These are phyloP conservation scores for Cinnamomum chago DNA, from an alignment of 164 flowering plant species.

Conservation along the genomic window DNA sequence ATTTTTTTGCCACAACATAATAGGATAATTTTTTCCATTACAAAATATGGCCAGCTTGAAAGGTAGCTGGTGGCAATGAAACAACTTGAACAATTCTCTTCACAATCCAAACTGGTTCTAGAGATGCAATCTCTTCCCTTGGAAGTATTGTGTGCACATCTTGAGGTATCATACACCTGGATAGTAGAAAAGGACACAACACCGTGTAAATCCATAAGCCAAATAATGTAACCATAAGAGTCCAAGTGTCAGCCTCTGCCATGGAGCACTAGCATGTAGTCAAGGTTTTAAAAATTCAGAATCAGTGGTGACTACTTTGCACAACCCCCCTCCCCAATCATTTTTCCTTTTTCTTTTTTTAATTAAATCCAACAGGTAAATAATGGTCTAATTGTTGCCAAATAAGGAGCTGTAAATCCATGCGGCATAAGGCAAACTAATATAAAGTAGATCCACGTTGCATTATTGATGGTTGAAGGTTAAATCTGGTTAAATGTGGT, in stretches of 20 bases:
- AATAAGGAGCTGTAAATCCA: no score
- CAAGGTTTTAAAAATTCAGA: no score
- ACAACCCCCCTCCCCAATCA: no score
- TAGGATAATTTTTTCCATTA: conserved; percentile 49
- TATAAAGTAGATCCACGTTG: no score
- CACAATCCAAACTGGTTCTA: conserved; percentile 58
- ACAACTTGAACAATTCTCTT: conserved; percentile 54
- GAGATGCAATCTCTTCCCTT: conserved; percentile 59
- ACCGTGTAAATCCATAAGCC: neutral
- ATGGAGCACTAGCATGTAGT: neutral
- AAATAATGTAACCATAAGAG: neutral
- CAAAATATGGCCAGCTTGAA: conserved; percentile 61
- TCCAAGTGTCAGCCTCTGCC: neutral
- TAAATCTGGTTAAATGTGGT: no score
- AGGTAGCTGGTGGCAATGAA: conserved; percentile 86
- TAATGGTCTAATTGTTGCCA: no score
- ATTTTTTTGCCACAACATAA: conserved; percentile 85
- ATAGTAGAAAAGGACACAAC: conserved; percentile 7
- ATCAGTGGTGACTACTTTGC: no score
- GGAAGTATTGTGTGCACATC: conserved; percentile 53
- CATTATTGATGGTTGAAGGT: no score
- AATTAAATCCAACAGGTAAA: no score
- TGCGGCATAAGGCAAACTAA: no score
- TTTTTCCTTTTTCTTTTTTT: no score
- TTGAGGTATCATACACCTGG: conserved; percentile 41